A percentile compares a stretch with the other conserved stretches of the same genome.
Conservation (phyloP, 139 green algal genomes). For the Ulvella scutata region DNA sequence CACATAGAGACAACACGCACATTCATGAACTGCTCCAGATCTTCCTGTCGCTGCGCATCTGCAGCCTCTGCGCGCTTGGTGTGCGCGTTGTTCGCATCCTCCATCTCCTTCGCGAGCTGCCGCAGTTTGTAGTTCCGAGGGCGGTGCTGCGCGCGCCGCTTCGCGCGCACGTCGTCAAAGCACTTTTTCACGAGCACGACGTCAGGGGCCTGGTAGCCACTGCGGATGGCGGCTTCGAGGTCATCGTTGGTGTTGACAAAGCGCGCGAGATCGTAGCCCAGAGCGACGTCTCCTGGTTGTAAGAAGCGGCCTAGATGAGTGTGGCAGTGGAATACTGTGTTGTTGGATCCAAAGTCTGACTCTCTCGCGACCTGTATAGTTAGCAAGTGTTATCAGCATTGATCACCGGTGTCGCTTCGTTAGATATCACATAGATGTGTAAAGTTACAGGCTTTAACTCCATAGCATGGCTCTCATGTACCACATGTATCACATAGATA, state of each 20-base stretch:
- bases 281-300: constrained; percentile 59
- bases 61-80: background rate
- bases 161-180: constrained; percentile 72
- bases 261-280: constrained; percentile 74
- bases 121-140: constrained; percentile 61
- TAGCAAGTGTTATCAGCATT: background rate
- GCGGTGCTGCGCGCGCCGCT: constrained; percentile 22
- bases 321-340: constrained; percentile 49
- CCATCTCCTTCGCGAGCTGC: constrained; percentile 51
- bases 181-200: constrained; percentile 82
- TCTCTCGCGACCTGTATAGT: constrained; percentile 49
- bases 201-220: constrained; percentile 59
- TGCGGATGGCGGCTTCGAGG: constrained; percentile 36
- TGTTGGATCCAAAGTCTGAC: constrained; percentile 82
- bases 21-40: constrained; percentile 9
- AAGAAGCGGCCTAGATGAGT: constrained; percentile 84
- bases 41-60: background rate
- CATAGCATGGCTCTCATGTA: background rate
- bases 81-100: constrained; percentile 26
- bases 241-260: constrained; percentile 32
- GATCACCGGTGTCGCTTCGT: no score
- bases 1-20: background rate
- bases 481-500: no score
- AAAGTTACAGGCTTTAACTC: background rate
- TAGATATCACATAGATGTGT: background rate